These are phyloP conservation scores for Pythium rhizo-oryzae DNA, from an alignment of 352 stramenopile genomes.

Conservation along the genomic window DNA sequence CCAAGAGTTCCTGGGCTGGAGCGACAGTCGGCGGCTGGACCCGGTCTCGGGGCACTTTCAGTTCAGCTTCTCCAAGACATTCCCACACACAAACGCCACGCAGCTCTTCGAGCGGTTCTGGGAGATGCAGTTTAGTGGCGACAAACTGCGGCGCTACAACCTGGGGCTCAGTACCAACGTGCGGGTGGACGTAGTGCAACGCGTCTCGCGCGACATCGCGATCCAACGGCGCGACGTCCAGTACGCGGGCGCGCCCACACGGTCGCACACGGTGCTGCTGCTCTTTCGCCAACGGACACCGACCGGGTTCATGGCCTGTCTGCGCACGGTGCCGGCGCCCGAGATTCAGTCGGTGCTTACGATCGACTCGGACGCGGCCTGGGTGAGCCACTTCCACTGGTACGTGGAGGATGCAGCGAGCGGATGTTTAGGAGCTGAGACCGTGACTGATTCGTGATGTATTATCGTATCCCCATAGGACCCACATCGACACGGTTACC, in stretches of 20 bases:
- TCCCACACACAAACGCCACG: slow-evolving; percentile 11
- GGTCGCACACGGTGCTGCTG: slow-evolving; percentile 21
- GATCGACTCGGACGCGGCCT: slow-evolving; percentile 1
- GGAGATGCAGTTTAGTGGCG: slow-evolving; percentile 22
- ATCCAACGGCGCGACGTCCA: slow-evolving; percentile 14
- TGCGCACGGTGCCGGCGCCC: slow-evolving; percentile 10
- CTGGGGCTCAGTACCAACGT: slow-evolving; percentile 17
- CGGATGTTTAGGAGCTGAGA: too few relatives aligned
- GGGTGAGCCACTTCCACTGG: slow-evolving; percentile 26
- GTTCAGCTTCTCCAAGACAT: slow-evolving; percentile 24
- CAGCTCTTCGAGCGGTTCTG: slow-evolving; percentile 19
- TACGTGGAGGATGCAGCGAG: background rate
- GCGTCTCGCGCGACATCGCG: slow-evolving; percentile 9
- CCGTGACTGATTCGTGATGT: slow-evolving; percentile 4
- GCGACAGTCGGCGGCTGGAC: slow-evolving; percentile 17
- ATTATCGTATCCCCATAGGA: slow-evolving; percentile 1
- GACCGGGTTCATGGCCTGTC: slow-evolving; percentile 16
- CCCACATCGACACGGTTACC: slow-evolving; percentile 14
- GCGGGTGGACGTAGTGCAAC: slow-evolving; percentile 12
- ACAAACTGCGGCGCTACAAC: slow-evolving; percentile 16
- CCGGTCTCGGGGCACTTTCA: slow-evolving; percentile 5
- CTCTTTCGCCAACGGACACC: slow-evolving; percentile 11
- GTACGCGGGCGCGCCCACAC: slow-evolving; percentile 14
- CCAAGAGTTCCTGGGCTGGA: slow-evolving; percentile 23
- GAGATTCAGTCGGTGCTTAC: slow-evolving; percentile 10